Conservation (phyloP, 352 stramenopile genomes). For the Globisporangium middletonii region DNA sequence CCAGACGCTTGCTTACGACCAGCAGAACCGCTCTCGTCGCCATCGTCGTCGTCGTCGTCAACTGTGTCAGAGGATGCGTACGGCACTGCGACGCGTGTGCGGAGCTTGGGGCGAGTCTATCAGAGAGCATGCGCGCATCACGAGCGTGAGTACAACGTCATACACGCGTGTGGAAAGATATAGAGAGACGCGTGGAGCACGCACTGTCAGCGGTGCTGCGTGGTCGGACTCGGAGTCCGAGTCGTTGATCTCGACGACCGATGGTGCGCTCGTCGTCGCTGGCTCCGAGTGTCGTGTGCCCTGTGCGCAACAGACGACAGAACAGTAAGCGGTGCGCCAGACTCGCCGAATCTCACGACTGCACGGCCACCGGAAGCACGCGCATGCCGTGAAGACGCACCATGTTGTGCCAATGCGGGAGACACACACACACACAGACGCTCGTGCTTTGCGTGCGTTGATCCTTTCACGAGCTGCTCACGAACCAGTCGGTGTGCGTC, state of each 20-base stretch:
- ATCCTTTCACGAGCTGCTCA: too few species aligned
- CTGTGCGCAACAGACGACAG: neutral
- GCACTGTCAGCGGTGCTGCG: neutral
- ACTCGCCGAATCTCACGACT: neutral
- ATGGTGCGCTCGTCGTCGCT: neutral
- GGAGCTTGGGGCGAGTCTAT: slow-evolving; percentile 23
- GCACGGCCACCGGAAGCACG: too few species aligned
- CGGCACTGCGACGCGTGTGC: slow-evolving; percentile 9
- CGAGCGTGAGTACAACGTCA: neutral
- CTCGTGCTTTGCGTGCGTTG: too few species aligned
- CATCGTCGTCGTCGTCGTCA: slow-evolving; percentile 31
- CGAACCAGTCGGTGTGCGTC: too few species aligned
- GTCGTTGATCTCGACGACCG: slow-evolving; percentile 16
- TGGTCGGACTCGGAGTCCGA: slow-evolving; percentile 11
- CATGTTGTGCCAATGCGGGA: neutral
- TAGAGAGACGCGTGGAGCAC: neutral
- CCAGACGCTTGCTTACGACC: too few species aligned
- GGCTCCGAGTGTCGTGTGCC: slow-evolving; percentile 5
- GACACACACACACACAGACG: neutral
- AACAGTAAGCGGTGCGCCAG: too few species aligned
- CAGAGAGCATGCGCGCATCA: too few species aligned
- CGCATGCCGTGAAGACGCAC: neutral
- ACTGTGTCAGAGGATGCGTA: slow-evolving; percentile 19
- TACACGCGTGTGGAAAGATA: neutral
- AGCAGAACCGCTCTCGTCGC: neutral